A percentile compares a stretch with the other conserved stretches of the same genome.
These are phyloP conservation scores for Puccinia hordei DNA, from an alignment of 1,284 basidiomycete species.

Conservation along the genomic window DNA sequence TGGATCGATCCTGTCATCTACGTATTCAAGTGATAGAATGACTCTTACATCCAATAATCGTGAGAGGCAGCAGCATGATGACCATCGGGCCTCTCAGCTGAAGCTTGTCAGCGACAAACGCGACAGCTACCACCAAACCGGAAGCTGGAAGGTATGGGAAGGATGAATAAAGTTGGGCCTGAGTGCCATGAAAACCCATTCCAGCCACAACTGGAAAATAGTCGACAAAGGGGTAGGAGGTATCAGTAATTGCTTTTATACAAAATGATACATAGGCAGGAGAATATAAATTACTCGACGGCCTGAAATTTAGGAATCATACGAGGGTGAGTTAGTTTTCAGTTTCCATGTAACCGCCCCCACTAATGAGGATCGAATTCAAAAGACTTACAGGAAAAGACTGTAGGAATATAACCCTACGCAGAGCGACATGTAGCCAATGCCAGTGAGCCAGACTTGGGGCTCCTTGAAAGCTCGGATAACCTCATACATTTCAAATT, in stretches of 20 bases:
- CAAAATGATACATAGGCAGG: too few species aligned
- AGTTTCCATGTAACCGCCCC: not conserved
- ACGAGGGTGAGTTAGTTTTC: not conserved
- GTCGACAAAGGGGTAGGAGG: not conserved
- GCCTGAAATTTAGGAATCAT: slow-evolving; percentile 47
- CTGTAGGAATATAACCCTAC: slow-evolving; percentile 42
- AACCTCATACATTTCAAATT: slow-evolving; percentile 55
- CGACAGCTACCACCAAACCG: slow-evolving; percentile 53
- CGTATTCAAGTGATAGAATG: not conserved
- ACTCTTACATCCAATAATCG: slow-evolving; percentile 55
- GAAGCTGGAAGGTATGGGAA: slow-evolving; percentile 56
- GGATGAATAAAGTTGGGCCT: slow-evolving; percentile 55
- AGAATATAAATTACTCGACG: slow-evolving; percentile 23
- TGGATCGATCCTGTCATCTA: not conserved
- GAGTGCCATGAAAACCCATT: slow-evolving; percentile 50
- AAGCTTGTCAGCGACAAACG: slow-evolving; percentile 54
- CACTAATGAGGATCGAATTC: not conserved
- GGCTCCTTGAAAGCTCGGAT: slow-evolving; percentile 53
- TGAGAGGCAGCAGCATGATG: slow-evolving; percentile 54
- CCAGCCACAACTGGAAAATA: slow-evolving; percentile 27
- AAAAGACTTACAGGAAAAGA: slow-evolving; percentile 37
- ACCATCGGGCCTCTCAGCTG: slow-evolving; percentile 54
- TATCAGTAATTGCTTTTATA: not conserved
- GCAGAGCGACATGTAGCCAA: slow-evolving; percentile 52
- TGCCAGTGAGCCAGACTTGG: slow-evolving; percentile 55